Base-by-base conservation (phyloP, 23 red algal species). In the Chondrus crispus region DNA sequence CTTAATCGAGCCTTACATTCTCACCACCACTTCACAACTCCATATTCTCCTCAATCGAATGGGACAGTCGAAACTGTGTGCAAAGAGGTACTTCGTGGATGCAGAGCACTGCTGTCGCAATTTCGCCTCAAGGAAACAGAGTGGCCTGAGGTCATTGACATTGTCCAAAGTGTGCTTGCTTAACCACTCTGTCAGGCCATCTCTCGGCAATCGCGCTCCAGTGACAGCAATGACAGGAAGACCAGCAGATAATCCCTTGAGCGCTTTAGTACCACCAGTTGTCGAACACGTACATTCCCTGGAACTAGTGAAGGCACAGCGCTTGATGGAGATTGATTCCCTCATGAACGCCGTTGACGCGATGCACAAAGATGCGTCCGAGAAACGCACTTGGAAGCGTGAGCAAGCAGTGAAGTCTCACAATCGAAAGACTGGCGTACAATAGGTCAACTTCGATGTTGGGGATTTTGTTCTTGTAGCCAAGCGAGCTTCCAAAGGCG, bases 381-480 rank as follows among this genome's bases (percentile, higher is more conserved):
- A n/a, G n/a, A n/a, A n/a, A n/a, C n/a, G n/a, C n/a, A n/a, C n/a
- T n/a, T n/a, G n/a, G n/a, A n/a, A 84, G 52, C 4, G 52, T 18
- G 39, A 84, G 47, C 11, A 6, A n/a, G 58, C 84, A 5, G 45
- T 87, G 13, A 45, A 53, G 24, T 87, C 84, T 7, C 84, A 72
- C 45, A 87, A 87, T 36, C 62, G 42, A 3, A 5, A 33, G 6
- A 74, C 84, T 29, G 62, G 63, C 11, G 19, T 87, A 13, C 63
- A 48, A 10, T 4, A 39, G 18, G 46, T 74, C 39, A 87, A 87
- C 45, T 80, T 52, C 49, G 44, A 12, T 18, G 74, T 19, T 10
- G 74, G 74, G 41, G 45, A 80, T 51, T 87, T 72, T 63, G 84
- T 87, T 5, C 84, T 87, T 4, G 36, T 44, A 16, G 66, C 45